Evolutionary conservation across 768 basidiomycete species (phyloP).

Genomic region (Suillus cothurnatus): DNA sequence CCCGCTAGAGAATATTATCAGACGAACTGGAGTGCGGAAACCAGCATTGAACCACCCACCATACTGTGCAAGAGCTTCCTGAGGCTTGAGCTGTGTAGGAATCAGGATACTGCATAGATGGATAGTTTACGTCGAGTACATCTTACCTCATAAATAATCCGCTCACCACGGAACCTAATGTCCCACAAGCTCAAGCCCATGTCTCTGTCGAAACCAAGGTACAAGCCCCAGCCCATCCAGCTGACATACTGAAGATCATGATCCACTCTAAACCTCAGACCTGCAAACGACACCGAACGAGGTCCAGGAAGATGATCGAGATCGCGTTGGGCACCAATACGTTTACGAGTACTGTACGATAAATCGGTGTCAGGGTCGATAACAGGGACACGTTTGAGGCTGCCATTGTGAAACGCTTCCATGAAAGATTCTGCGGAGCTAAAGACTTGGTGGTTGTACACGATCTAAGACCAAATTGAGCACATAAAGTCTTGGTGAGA

Average conservation of each 20-base stretch:
- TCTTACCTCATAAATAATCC: constrained; percentile 62
- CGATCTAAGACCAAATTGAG: constrained; percentile 36
- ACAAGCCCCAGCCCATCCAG: constrained; percentile 71
- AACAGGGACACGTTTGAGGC: constrained; percentile 44
- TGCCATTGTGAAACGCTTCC: constrained; percentile 54
- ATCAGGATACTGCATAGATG: not conserved
- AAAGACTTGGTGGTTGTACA: constrained; percentile 65
- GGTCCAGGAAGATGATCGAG: constrained; percentile 69
- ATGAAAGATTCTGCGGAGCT: constrained; percentile 48
- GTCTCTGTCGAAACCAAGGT: constrained; percentile 63
- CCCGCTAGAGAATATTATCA: constrained; percentile 41
- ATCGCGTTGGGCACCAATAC: constrained; percentile 45
- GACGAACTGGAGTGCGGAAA: not conserved
- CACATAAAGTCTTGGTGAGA: not conserved
- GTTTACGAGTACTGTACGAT: constrained; percentile 50
- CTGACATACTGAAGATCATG: constrained; percentile 52
- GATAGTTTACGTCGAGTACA: too few species aligned
- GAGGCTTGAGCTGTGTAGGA: constrained; percentile 48
- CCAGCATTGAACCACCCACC: constrained; percentile 31
- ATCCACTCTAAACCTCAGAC: constrained; percentile 60
- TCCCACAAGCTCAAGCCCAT: constrained; percentile 69
- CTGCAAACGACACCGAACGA: constrained; percentile 61
- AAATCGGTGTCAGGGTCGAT: constrained; percentile 35
- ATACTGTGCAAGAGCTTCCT: constrained; percentile 66
- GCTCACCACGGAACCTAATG: constrained; percentile 55